Evolutionary conservation across 805 yeast genomes (phyloP), one percentile per base, ranked within the genome.

Genomic region (Schizosaccharomyces cryophilus): DNA sequence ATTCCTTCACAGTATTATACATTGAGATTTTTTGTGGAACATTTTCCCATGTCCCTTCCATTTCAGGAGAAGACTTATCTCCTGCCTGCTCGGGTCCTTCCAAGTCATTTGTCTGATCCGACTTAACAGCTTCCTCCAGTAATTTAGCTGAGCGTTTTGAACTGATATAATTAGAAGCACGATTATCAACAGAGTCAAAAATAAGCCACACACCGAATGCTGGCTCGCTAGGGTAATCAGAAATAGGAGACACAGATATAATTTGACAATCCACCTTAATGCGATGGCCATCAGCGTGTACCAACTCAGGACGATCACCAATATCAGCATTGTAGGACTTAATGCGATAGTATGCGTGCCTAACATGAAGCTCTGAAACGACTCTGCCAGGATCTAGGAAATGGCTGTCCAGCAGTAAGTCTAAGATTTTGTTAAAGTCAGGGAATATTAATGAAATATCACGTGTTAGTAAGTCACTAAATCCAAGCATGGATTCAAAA

Each of bases 1-100:
- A 80, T 64, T 82, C 80, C 69, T 85, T 84, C 55, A 87, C 58
- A 0, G 85, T 78, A 0, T 73, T 71, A 66, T 87, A 93, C 69
- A 88, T 95, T 0, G 77, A 69, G 64, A 87, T 78, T 63, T 21
- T 42, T 24, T 19, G 40, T 17, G 61, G 61, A n/a, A 21, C 11
- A 38, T n/a, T 19, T 19, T 40, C 61, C 42, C 38, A 42, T 21
- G 15, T 31, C 17, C n/a, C 31, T 3, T 45, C 51, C 13, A 13
- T 7, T n/a, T 45, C 13, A 45, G 13, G 13, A 11, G 40, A 35
- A 35, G 13, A 4, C 3, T n/a, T 55, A 24, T 59, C 61, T 6
- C 42, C 54, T 19, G 54, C 15, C 15, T 17, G 7, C 9, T 4
- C 6, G 17, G 42, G 45, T 31, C 21, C 17, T 35, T 30, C 42